Evolutionary conservation across 2,329 filamentous ascomycete genomes (phyloP).

Genomic region (Trichoderma endophyticum): DNA sequence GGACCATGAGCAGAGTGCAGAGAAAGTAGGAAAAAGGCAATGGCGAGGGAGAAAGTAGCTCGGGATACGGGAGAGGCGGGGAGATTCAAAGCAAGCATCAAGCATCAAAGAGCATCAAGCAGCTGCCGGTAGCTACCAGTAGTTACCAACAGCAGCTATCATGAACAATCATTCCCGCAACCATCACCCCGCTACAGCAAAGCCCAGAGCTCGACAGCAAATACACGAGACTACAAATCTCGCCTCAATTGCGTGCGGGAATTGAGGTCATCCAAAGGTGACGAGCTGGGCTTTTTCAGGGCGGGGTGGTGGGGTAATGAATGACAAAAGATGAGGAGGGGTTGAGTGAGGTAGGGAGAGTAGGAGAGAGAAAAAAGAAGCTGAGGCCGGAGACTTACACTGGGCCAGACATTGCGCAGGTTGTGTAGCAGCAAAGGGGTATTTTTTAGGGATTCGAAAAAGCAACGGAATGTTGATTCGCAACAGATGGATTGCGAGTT

Average conservation of each 20-base stretch:
- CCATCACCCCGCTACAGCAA: neutral
- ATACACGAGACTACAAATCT: constrained; percentile 24
- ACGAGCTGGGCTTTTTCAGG: constrained; percentile 24
- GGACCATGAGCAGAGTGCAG: constrained; percentile 36
- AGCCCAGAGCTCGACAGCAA: constrained; percentile 12
- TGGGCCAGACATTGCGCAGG: constrained; percentile 59
- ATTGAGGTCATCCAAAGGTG: constrained; percentile 33
- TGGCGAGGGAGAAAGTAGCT: neutral
- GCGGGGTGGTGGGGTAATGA: constrained; percentile 41
- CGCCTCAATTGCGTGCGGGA: constrained; percentile 30
- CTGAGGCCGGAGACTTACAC: constrained; percentile 54
- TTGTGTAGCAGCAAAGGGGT: neutral
- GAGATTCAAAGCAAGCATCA: neutral
- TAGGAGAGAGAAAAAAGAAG: constrained; percentile 20
- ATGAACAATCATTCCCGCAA: neutral
- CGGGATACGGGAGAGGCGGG: neutral
- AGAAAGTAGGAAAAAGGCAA: constrained; percentile 19
- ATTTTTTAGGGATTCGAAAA: neutral
- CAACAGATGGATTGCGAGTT: neutral
- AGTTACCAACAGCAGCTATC: neutral
- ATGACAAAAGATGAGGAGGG: constrained; percentile 24
- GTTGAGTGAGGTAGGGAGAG: constrained; percentile 26
- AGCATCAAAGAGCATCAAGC: neutral
- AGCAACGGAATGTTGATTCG: neutral
- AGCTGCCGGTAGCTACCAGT: neutral